A percentile compares a stretch with the other conserved stretches of the same genome.
phyloP scores from a whole-genome alignment of 352 stramenopile species.

The Blastocystis sp. region DNA sequence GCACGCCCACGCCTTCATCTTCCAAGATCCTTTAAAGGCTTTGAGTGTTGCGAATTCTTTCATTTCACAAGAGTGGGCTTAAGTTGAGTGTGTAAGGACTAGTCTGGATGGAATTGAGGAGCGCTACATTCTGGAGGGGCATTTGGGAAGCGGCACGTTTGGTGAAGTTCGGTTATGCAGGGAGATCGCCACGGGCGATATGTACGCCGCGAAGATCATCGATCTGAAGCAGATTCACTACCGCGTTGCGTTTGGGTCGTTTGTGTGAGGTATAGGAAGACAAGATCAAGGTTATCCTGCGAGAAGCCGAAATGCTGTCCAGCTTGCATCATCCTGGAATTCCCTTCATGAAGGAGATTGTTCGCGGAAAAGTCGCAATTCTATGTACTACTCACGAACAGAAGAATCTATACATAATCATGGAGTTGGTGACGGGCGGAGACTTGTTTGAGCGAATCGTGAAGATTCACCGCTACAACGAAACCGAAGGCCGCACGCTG shows the following conservation, averaged over 20 bases:
- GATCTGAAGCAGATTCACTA: slow-evolving; percentile 72
- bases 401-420: slow-evolving; percentile 73
- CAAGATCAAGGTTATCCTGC: slow-evolving; percentile 70
- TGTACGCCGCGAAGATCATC: slow-evolving; percentile 74
- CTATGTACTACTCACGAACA: slow-evolving; percentile 59
- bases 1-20: slow-evolving; percentile 46
- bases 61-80: slow-evolving; percentile 24
- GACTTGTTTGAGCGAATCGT: slow-evolving; percentile 85
- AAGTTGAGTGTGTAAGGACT: not conserved
- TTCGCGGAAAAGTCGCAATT: slow-evolving; percentile 22
- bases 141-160: slow-evolving; percentile 71
- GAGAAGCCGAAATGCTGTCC: slow-evolving; percentile 72
- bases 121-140: slow-evolving; percentile 71
- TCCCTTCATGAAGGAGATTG: slow-evolving; percentile 66
- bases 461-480: slow-evolving; percentile 84
- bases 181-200: slow-evolving; percentile 70
- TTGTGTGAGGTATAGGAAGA: slow-evolving; percentile 29
- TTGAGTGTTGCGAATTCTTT: slow-evolving; percentile 20
- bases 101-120: slow-evolving; percentile 68
- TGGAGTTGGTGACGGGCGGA: slow-evolving; percentile 75
- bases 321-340: slow-evolving; percentile 70
- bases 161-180: slow-evolving; percentile 71
- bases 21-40: slow-evolving; percentile 11
- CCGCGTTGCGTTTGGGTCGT: not conserved
- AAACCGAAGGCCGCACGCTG: slow-evolving; percentile 84